These are phyloP conservation scores for Aspergillus sparsus DNA, from an alignment of 495 filamentous ascomycete species.

Conservation along the genomic window DNA sequence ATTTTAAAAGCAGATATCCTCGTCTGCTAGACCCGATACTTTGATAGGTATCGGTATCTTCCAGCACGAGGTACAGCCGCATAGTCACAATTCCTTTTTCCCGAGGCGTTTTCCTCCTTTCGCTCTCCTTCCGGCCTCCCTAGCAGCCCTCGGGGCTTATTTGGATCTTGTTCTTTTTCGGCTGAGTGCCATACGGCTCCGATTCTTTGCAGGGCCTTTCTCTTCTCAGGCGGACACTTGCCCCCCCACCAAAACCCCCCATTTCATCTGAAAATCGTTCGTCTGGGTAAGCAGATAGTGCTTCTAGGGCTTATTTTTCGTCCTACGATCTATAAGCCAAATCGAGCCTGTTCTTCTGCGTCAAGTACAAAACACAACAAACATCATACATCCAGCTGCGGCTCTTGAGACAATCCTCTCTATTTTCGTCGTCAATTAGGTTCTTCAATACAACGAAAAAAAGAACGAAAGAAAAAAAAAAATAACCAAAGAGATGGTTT, in stretches of 20 bases:
- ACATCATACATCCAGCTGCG: neutral
- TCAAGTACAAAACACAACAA: neutral
- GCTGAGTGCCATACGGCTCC: conserved; percentile 63
- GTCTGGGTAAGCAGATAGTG: conserved; percentile 76
- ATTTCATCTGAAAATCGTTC: conserved; percentile 56
- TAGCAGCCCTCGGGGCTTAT: conserved; percentile 63
- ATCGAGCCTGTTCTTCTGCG: conserved; percentile 29
- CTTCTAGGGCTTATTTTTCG: conserved; percentile 48
- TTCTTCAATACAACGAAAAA: too few relatives aligned
- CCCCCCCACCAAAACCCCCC: conserved; percentile 37
- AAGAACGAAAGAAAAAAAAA: neutral
- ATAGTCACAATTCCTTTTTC: conserved; percentile 83
- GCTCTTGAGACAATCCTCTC: too few relatives aligned
- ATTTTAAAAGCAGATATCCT: conserved; percentile 63
- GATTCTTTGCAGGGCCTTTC: conserved; percentile 75
- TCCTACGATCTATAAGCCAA: conserved; percentile 30
- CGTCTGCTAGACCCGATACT: conserved; percentile 93
- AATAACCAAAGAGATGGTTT: conserved; percentile 71
- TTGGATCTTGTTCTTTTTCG: conserved; percentile 41
- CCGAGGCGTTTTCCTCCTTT: conserved; percentile 76
- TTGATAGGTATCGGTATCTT: conserved; percentile 82
- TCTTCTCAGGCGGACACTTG: conserved; percentile 82
- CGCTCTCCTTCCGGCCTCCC: conserved; percentile 79
- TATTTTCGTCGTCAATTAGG: neutral
- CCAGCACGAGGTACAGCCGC: conserved; percentile 64